Percentiles rank a stretch among this genome's conserved stretches.
Conservation (phyloP, 2,329 filamentous ascomycete genomes). For the Aspergillus neoniger region DNA sequence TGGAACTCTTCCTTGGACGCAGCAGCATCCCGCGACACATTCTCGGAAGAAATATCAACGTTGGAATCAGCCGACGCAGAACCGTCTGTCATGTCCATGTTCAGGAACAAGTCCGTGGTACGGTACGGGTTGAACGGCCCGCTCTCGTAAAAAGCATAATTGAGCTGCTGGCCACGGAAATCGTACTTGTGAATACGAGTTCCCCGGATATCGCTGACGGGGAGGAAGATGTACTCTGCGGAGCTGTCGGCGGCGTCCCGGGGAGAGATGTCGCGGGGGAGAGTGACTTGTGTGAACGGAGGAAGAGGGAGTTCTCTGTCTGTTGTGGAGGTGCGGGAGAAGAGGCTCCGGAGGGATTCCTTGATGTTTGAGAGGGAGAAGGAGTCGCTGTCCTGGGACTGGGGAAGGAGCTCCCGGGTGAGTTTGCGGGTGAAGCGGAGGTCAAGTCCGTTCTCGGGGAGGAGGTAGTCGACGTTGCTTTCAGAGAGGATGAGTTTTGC, state of each 20-base stretch:
- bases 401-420: conserved; percentile 31
- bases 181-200: conserved; percentile 35
- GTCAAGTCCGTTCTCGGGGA: conserved; percentile 42
- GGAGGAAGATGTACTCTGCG: conserved; percentile 40
- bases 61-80: not conserved
- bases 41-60: conserved; percentile 2
- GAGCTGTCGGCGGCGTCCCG: conserved; percentile 13
- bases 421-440: conserved; percentile 42
- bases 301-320: conserved; percentile 28
- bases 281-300: conserved; percentile 31
- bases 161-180: conserved; percentile 34
- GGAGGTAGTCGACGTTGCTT: conserved; percentile 40
- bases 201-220: conserved; percentile 31
- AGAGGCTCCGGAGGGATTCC: conserved; percentile 23
- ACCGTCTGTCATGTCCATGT: conserved; percentile 26
- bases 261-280: conserved; percentile 30
- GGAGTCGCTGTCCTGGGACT: not conserved
- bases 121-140: conserved; percentile 35
- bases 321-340: conserved; percentile 17
- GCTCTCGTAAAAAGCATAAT: conserved; percentile 34
- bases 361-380: conserved; percentile 24
- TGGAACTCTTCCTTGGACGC: not conserved
- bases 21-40: conserved; percentile 16
- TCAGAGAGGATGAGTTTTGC: conserved; percentile 34
- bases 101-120: conserved; percentile 35